These are phyloP conservation scores for Calonectria naviculata DNA, from an alignment of 2,329 filamentous ascomycete species.

Conservation along the genomic window DNA sequence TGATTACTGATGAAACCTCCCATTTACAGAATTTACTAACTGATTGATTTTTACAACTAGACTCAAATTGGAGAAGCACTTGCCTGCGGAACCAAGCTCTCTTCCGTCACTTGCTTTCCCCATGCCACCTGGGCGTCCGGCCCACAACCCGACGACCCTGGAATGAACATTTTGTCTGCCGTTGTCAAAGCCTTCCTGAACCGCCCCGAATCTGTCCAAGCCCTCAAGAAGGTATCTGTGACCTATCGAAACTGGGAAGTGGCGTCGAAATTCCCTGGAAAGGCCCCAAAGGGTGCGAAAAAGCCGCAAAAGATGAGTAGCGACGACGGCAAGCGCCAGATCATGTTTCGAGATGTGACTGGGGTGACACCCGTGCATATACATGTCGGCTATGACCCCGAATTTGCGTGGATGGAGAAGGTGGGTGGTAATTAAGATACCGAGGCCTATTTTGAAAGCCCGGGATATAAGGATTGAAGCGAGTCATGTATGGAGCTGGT, in stretches of 20 bases:
- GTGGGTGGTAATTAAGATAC: neutral
- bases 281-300: slow-evolving; percentile 9
- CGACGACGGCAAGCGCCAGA: neutral
- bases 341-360: slow-evolving; percentile 17
- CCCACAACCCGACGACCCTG: neutral
- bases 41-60: neutral
- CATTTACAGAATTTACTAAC: neutral
- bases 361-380: neutral
- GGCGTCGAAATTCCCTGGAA: slow-evolving; percentile 18
- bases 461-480: no score
- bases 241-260: slow-evolving; percentile 12
- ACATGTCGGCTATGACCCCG: neutral
- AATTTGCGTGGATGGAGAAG: slow-evolving; percentile 18
- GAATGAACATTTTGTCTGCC: neutral
- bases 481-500: no score
- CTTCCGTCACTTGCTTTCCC: slow-evolving; percentile 10
- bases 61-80: slow-evolving; percentile 20
- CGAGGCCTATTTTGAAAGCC: no score
- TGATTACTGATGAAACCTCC: neutral
- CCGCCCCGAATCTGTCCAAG: neutral
- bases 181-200: slow-evolving; percentile 15
- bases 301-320: slow-evolving; percentile 15
- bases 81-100: slow-evolving; percentile 10
- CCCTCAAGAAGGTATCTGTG: slow-evolving; percentile 15
- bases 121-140: neutral